Evolutionary conservation across 768 basidiomycete genomes (phyloP).

Genomic region (Panellus pusillus): DNA sequence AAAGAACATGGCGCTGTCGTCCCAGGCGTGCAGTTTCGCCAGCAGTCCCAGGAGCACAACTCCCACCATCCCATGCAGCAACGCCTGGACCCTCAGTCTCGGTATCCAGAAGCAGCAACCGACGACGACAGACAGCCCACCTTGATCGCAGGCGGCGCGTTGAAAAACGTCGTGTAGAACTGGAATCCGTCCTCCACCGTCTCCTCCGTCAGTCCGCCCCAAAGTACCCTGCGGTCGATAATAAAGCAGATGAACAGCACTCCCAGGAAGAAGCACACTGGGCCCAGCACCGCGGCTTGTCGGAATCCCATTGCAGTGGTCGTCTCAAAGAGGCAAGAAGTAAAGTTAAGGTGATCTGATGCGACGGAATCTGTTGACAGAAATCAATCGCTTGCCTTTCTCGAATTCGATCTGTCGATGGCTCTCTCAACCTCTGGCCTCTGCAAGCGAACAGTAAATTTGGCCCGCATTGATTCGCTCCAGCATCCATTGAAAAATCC

Average conservation of each 20-base stretch:
- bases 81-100: conserved; percentile 51
- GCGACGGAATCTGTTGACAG: too few species aligned
- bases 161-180: conserved; percentile 92
- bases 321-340: not conserved
- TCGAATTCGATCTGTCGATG: too few species aligned
- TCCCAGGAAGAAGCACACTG: conserved; percentile 88
- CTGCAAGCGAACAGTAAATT: too few species aligned
- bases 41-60: conserved; percentile 75
- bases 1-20: conserved; percentile 93
- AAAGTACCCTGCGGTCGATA: conserved; percentile 85
- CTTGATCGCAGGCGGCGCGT: conserved; percentile 92
- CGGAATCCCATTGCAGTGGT: conserved; percentile 75
- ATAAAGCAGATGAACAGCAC: conserved; percentile 83
- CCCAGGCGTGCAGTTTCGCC: conserved; percentile 82
- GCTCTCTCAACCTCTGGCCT: too few species aligned
- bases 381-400: too few species aligned
- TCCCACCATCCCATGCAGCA: conserved; percentile 83
- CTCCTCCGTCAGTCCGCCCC: conserved; percentile 62
- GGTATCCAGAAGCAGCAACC: not conserved
- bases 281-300: conserved; percentile 84
- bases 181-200: conserved; percentile 75
- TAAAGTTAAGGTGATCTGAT: not conserved
- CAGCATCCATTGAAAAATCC: too few species aligned
- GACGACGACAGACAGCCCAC: conserved; percentile 35
- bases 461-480: too few species aligned